Evolutionary conservation across 345 rosid genomes (phyloP).

Genomic region (Citrus maxima): DNA sequence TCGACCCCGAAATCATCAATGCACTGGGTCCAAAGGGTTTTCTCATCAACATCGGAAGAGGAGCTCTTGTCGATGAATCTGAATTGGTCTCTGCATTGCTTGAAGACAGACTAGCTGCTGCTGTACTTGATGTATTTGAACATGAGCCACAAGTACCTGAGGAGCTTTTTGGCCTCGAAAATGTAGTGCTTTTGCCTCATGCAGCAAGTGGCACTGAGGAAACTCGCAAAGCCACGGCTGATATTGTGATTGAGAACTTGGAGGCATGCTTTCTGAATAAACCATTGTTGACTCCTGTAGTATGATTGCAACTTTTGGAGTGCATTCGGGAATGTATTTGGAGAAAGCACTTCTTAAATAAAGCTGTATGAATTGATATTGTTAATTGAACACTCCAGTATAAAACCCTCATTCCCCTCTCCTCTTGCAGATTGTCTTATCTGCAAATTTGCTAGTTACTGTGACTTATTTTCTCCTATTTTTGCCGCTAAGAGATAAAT

Average conservation of each 20-base stretch:
- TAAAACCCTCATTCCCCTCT: too few species aligned
- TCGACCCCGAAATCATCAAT: slow-evolving; percentile 53
- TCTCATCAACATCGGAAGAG: slow-evolving; percentile 60
- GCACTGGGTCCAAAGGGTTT: slow-evolving; percentile 66
- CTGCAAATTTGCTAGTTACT: too few species aligned
- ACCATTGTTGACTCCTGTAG: slow-evolving; percentile 41
- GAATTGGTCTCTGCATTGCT: slow-evolving; percentile 60
- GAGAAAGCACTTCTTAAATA: neutral
- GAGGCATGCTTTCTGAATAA: slow-evolving; percentile 45
- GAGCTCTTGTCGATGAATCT: slow-evolving; percentile 56
- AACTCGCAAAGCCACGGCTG: slow-evolving; percentile 48
- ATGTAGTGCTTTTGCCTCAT: slow-evolving; percentile 50
- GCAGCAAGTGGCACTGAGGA: slow-evolving; percentile 58
- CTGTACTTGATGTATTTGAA: slow-evolving; percentile 59
- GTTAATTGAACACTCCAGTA: too few species aligned
- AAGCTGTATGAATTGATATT: neutral
- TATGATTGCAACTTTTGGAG: slow-evolving; percentile 16
- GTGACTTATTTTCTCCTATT: neutral
- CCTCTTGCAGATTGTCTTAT: too few species aligned
- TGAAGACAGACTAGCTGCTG: slow-evolving; percentile 58
- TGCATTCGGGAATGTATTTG: neutral
- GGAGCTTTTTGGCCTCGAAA: slow-evolving; percentile 52
- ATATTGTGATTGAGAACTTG: slow-evolving; percentile 43
- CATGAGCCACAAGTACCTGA: slow-evolving; percentile 60
- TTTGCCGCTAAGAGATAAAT: neutral